These are phyloP conservation scores for Lasiodiplodia theobromae DNA, from an alignment of 2,329 filamentous ascomycete genomes.

Conservation along the genomic window DNA sequence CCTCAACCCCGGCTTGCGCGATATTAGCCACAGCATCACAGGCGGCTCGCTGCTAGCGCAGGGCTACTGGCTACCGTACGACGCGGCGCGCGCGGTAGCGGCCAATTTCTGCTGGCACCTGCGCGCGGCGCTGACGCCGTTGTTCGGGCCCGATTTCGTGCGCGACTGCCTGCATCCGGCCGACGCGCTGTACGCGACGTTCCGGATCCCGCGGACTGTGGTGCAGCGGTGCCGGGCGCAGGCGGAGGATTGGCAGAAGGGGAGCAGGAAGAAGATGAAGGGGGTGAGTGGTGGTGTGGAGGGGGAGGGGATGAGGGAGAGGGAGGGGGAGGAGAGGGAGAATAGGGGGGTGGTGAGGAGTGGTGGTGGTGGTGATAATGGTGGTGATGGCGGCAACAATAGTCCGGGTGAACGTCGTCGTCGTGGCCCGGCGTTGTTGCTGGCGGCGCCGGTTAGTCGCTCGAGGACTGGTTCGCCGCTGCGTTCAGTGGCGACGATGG, in stretches of 20 bases:
- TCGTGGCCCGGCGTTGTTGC: too few relatives aligned
- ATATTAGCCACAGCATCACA: constrained; percentile 94
- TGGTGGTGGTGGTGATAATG: too few relatives aligned
- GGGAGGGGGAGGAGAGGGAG: too few relatives aligned
- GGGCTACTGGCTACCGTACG: constrained; percentile 97
- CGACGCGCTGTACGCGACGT: constrained; percentile 65
- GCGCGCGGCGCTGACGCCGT: constrained; percentile 82
- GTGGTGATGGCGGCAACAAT: too few relatives aligned
- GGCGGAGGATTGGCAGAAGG: constrained; percentile 43
- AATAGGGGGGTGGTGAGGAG: too few relatives aligned
- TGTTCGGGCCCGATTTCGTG: constrained; percentile 87
- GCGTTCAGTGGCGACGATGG: too few relatives aligned
- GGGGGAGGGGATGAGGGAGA: too few relatives aligned
- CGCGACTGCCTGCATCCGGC: constrained; percentile 70
- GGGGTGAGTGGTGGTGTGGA: too few relatives aligned
- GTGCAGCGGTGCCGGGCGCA: constrained; percentile 47
- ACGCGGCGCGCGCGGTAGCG: constrained; percentile 84
- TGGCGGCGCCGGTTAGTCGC: too few relatives aligned
- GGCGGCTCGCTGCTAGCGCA: constrained; percentile 90
- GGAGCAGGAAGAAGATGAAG: too few relatives aligned
- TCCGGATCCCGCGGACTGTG: constrained; percentile 50
- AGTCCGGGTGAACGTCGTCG: too few relatives aligned
- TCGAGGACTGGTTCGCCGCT: too few relatives aligned
- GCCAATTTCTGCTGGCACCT: constrained; percentile 89
- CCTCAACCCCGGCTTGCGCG: constrained; percentile 78